Evolutionary conservation across 1,284 basidiomycete species (phyloP), one percentile per base, ranked within the genome.

Genomic region (Puccinia hordei): DNA sequence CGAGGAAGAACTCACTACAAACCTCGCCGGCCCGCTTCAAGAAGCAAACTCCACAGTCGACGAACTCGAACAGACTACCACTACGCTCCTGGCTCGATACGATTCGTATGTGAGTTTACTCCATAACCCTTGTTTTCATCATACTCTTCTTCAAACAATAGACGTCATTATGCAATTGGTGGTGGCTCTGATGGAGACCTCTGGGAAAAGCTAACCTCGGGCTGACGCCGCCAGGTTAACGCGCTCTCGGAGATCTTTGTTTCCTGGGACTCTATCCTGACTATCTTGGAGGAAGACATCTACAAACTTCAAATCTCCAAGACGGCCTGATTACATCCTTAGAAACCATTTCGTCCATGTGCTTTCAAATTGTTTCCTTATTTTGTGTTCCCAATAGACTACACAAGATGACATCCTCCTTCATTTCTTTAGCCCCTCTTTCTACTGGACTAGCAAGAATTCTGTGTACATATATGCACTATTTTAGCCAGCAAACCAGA

Each of bases 221-320:
- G 27, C n/a, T 77, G 33, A 27, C 41, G 38, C 6, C 17, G 10
- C 49, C 33, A 85, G 84, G 83, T 85, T 65, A 66, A 82, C 8
- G 82, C 82, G 27, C 81, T 85, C 22, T 85, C 84, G 1, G 82
- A 85, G 59, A 75, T 84, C 13, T 85, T 85, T 63, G 82, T 85
- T 15, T 80, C 79, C 49, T 84, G 83, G 84, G 82, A 84, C 72
- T 82, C 83, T 6, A 74, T 83, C 15, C 41, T 85, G 17, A 74
- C 69, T 1, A 78, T 81, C 12, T 82, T 83, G 0, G 84, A 85
- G 55, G 80, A 82, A 24, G 72, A 81, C 5, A 68, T 84, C 13
- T 68, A 82, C 66, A 27, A 46, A 27, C 66, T 68, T n/a, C 66
- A 49, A n/a, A 38, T 17, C 46, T 41, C 66, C 22, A 63, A 49